Evolutionary conservation across 1,284 basidiomycete species (phyloP).

Genomic region (Moniliella sp.): DNA sequence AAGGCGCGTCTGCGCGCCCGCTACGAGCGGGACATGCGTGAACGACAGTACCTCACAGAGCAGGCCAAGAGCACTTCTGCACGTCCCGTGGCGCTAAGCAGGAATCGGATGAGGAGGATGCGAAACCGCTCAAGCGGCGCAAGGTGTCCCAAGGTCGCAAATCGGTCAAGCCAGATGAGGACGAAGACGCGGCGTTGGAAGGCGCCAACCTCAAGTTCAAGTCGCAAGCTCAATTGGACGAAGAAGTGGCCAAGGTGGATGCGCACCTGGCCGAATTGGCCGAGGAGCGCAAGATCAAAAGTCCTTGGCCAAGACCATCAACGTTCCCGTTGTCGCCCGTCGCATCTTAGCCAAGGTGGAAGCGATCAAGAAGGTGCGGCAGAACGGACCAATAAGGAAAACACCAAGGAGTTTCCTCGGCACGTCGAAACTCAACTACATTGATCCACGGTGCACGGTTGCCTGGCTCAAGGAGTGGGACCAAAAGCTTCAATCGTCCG

Average conservation of each 20-base stretch:
- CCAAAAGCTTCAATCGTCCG: conserved; percentile 6
- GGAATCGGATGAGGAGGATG: too few relatives aligned
- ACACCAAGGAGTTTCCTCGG: conserved; percentile 9
- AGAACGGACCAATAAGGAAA: background rate
- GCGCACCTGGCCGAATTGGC: conserved; percentile 54
- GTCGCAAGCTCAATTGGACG: too few relatives aligned
- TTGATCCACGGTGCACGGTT: conserved; percentile 30
- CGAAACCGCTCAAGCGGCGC: conserved; percentile 1
- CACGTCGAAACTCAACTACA: conserved; percentile 33
- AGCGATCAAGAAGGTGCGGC: conserved; percentile 19
- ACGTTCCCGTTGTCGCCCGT: conserved; percentile 43
- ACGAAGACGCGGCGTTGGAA: too few relatives aligned
- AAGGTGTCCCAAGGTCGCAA: conserved; percentile 6
- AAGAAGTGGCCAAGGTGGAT: conserved; percentile 41
- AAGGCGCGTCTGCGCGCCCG: conserved; percentile 50
- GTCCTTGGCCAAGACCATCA: conserved; percentile 38
- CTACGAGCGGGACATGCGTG: conserved; percentile 41
- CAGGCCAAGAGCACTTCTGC: background rate
- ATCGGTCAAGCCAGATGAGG: too few relatives aligned
- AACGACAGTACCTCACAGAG: conserved; percentile 16
- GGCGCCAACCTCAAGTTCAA: too few relatives aligned
- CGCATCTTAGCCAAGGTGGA: conserved; percentile 38
- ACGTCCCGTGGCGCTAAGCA: too few relatives aligned
- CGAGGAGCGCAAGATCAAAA: conserved; percentile 62
- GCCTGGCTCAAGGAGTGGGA: conserved; percentile 33